A percentile compares a stretch with the other conserved stretches of the same genome.
phyloP scores from a whole-genome alignment of 495 filamentous ascomycete species.

The Talaromyces thailandensis region DNA sequence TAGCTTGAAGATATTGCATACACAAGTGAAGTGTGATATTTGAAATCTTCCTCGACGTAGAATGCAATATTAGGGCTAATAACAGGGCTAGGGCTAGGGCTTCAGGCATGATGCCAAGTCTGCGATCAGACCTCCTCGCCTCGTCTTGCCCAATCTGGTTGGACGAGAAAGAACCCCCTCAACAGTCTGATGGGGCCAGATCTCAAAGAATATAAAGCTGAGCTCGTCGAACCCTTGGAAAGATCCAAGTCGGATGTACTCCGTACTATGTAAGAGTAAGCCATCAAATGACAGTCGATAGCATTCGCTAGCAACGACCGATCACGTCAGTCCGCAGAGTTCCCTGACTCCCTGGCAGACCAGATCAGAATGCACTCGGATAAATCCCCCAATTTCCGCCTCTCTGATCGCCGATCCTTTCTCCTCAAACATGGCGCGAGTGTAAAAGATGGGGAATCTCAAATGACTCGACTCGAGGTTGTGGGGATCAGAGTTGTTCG shows the following conservation, averaged over 20 bases:
- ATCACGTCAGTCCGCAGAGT: neutral
- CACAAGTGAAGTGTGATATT: too few relatives aligned
- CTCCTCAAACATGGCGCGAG: neutral
- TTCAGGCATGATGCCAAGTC: neutral
- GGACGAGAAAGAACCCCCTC: neutral
- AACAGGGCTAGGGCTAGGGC: neutral
- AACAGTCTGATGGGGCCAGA: neutral
- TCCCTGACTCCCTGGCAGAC: too few relatives aligned
- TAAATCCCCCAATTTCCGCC: neutral
- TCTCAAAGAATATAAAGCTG: too few relatives aligned
- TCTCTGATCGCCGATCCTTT: neutral
- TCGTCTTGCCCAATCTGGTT: neutral
- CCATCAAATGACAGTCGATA: neutral
- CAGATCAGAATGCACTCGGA: neutral
- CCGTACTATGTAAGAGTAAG: neutral
- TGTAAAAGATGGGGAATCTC: neutral
- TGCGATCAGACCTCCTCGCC: neutral
- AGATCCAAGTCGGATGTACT: neutral
- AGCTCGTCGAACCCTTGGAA: neutral
- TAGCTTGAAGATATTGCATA: too few relatives aligned
- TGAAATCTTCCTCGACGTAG: too few relatives aligned
- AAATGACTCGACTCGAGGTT: neutral
- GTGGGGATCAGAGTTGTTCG: neutral
- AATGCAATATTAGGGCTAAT: too few relatives aligned
- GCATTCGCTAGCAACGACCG: neutral